Base-by-base conservation (phyloP, 148 eudicot genomes). In the Vaccinium vitisidaea region DNA sequence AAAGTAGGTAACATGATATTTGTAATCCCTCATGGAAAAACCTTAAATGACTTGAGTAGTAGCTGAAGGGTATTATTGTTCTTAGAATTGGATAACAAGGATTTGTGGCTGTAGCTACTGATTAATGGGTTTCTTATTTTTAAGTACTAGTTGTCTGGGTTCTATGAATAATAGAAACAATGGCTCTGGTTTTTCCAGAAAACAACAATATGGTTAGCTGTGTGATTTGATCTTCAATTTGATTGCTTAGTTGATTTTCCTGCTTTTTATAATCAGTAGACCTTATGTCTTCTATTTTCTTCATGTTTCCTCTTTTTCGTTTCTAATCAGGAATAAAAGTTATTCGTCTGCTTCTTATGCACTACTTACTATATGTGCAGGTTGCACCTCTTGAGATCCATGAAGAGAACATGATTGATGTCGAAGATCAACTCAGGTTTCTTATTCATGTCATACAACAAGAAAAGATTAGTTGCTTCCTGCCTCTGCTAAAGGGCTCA, bases 311-410 rank as follows among this genome's bases (percentile, higher is more conserved):
- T 50, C 56, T 15, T 16, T 65, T 67, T 80, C 23, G 25, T 58
- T 71, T 80, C 25, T 73, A 46, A 27, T n/a, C 46, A 52, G 11
- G 36, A 43, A 46, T 85, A 74, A 46, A 83, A 55, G 7, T 53
- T 76, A 4, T 15, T 76, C 55, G 11, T 39, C 46, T 32, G 36
- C 16, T 53, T 8, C 39, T 32, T 32, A 39, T 39, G 49, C 50
- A 16, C 74, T 25, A 48, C 19, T 2, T 43, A 13, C 53, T 75
- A 48, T 23, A 58, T 84, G 80, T 83, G 50, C 90, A 97, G 99
- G 94, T 95, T 84, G 94, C 98, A 30, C 98, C 99, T 36, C 94
- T 97, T 83, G 94, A 93, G 80, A 88, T 90, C 85, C 92, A 94
- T 82, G 84, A 88, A 84, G 94, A 93, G 83, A 92, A 84, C 84